Percentiles rank a stretch among this genome's conserved stretches.
These are phyloP conservation scores for Castanopsis chinensis DNA, from an alignment of 306 rosid genomes.

Conservation along the genomic window DNA sequence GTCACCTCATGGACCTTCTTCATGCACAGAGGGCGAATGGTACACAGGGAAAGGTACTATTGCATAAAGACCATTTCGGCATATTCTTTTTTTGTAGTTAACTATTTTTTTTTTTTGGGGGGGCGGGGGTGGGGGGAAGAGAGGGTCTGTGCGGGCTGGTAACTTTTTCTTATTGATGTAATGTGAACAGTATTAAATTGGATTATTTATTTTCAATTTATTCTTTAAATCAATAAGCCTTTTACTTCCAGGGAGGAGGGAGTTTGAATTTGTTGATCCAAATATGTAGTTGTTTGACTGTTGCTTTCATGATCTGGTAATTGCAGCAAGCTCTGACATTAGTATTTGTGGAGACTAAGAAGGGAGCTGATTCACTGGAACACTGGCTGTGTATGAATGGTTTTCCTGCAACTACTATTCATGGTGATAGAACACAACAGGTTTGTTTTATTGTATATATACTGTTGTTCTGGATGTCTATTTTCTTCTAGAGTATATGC, in stretches of 20 bases:
- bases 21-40: constrained; percentile 97
- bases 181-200: background rate
- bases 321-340: constrained; percentile 91
- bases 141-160: background rate
- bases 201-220: background rate
- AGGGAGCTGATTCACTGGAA: constrained; percentile 97
- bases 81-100: background rate
- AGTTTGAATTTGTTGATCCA: background rate
- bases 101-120: background rate
- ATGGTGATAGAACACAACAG: constrained; percentile 96
- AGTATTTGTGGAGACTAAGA: constrained; percentile 99
- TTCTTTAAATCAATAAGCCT: background rate
- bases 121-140: background rate
- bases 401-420: constrained; percentile 98
- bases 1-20: constrained; percentile 99
- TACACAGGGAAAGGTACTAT: constrained; percentile 76
- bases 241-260: background rate
- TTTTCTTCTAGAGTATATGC: background rate
- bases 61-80: background rate
- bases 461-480: background rate
- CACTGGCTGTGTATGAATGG: constrained; percentile 73
- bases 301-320: background rate
- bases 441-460: constrained; percentile 36
- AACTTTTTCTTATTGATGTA: background rate
- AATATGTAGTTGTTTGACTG: background rate